Percentiles rank a stretch among this genome's conserved stretches.
Evolutionary conservation across 2,329 filamentous ascomycete genomes (phyloP).

Genomic region (Fusarium albidum): DNA sequence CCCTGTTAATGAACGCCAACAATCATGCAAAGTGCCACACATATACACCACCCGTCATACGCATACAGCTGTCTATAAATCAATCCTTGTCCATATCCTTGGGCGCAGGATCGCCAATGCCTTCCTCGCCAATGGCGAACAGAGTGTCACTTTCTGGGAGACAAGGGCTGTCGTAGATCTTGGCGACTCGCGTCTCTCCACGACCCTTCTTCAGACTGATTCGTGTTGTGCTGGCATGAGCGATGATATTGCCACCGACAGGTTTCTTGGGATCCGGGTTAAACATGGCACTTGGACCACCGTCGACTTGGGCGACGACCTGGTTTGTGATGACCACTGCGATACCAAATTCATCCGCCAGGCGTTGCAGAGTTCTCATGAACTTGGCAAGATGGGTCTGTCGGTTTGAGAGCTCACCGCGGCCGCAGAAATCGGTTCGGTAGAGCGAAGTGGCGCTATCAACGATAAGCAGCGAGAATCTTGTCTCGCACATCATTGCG

Average conservation of each 20-base stretch:
- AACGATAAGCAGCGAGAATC: conserved; percentile 94
- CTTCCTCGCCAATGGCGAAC: conserved; percentile 97
- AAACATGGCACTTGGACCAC: conserved; percentile 96
- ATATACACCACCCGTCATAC: conserved; percentile 34
- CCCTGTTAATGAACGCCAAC: conserved; percentile 43
- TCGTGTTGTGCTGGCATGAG: conserved; percentile 94
- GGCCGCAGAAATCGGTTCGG: conserved; percentile 95
- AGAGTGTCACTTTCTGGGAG: conserved; percentile 95
- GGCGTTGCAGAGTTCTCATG: conserved; percentile 81
- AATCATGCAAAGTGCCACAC: conserved; percentile 38
- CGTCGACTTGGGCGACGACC: conserved; percentile 97
- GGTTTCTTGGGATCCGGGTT: conserved; percentile 99
- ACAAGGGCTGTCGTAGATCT: conserved; percentile 99
- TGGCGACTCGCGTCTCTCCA: conserved; percentile 95
- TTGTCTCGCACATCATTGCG: conserved; percentile 99
- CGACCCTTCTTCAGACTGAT: conserved; percentile 95
- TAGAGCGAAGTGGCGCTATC: conserved; percentile 97
- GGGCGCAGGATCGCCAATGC: conserved; percentile 92
- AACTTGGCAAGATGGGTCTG: conserved; percentile 91
- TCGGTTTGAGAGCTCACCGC: conserved; percentile 92
- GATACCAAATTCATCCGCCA: conserved; percentile 89
- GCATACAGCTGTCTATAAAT: conserved; percentile 9
- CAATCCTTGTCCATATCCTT: conserved; percentile 92
- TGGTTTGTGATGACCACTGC: conserved; percentile 99
- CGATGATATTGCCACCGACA: conserved; percentile 98